phyloP scores from a whole-genome alignment of 305 asterid genomes.

The Fraxinus floribunda region DNA sequence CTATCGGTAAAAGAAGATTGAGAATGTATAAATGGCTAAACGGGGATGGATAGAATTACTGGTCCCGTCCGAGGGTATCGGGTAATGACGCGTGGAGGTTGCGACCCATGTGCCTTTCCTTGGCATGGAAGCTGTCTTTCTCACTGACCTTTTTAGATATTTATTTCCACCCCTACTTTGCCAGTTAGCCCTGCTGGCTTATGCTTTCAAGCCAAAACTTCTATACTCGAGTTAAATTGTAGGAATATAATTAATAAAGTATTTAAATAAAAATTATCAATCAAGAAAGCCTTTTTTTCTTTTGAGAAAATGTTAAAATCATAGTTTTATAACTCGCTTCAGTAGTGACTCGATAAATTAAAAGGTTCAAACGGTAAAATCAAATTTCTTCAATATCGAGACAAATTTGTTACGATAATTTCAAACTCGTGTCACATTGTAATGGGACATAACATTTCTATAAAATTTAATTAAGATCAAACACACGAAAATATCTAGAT shows the following conservation, averaged over 20 bases:
- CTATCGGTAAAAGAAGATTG: neutral
- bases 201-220: neutral
- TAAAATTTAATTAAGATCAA: neutral
- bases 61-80: slow-evolving; percentile 14
- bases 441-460: neutral
- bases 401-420: neutral
- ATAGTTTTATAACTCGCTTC: neutral
- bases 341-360: neutral
- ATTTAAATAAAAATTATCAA: neutral
- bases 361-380: neutral
- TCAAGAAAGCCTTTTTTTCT: neutral
- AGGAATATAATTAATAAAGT: neutral
- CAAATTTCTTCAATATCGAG: neutral
- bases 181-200: neutral
- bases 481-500: neutral
- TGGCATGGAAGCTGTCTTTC: slow-evolving; percentile 26
- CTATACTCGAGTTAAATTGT: neutral
- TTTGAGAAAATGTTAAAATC: neutral
- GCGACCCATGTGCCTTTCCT: slow-evolving; percentile 31
- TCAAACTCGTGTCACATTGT: neutral
- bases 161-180: neutral
- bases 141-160: neutral
- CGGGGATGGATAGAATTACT: slow-evolving; percentile 9
- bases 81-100: slow-evolving; percentile 28
- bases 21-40: neutral